These are phyloP conservation scores for Alternaria brassicicola DNA, from an alignment of 2,329 filamentous ascomycete species.

Conservation along the genomic window DNA sequence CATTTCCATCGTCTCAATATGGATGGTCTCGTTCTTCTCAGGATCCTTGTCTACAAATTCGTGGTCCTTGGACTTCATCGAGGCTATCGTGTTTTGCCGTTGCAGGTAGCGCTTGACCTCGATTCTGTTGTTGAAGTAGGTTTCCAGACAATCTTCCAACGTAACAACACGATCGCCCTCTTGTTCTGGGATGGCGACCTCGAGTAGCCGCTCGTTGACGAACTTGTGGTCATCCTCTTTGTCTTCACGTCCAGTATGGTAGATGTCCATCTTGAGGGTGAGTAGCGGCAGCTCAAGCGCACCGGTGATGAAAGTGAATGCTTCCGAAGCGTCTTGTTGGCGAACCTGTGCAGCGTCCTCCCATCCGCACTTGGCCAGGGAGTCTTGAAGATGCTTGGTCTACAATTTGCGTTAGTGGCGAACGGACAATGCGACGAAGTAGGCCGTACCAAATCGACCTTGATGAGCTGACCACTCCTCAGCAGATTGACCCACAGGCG, in stretches of 20 bases:
- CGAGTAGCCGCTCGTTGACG: constrained; percentile 86
- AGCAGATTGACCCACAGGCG: constrained; percentile 94
- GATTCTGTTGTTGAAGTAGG: constrained; percentile 93
- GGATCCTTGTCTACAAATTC: constrained; percentile 36
- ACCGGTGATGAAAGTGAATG: constrained; percentile 92
- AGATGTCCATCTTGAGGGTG: constrained; percentile 91
- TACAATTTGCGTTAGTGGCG: constrained; percentile 44
- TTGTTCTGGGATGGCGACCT: constrained; percentile 85
- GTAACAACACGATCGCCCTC: constrained; percentile 71
- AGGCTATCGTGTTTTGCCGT: constrained; percentile 63
- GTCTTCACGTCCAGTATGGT: constrained; percentile 84
- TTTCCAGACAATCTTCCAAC: constrained; percentile 88
- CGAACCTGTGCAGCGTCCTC: constrained; percentile 74
- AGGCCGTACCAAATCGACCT: constrained; percentile 74
- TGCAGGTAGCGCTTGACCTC: constrained; percentile 81
- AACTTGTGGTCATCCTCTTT: constrained; percentile 92
- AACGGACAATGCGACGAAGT: background rate
- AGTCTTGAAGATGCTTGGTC: constrained; percentile 82
- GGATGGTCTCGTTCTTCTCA: constrained; percentile 47
- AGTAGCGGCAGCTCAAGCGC: constrained; percentile 85
- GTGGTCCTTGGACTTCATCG: constrained; percentile 47
- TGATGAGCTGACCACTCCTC: constrained; percentile 82
- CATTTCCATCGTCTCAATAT: constrained; percentile 55
- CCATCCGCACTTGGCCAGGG: constrained; percentile 88
- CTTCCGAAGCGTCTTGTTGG: constrained; percentile 95